phyloP scores from a whole-genome alignment of 441 rosid species.

The Manihot esculenta region DNA sequence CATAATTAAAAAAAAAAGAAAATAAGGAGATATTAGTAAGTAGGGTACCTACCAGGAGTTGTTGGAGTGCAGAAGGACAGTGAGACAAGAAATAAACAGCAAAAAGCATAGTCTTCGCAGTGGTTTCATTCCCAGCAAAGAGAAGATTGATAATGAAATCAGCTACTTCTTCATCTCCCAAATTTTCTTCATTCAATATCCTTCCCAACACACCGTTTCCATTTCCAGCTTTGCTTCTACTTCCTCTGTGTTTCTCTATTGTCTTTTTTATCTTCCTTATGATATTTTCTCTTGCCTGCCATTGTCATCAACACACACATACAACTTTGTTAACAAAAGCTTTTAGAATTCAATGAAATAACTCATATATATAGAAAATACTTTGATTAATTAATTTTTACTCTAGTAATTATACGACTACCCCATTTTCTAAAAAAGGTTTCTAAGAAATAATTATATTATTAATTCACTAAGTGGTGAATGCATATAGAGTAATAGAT shows the following conservation, averaged over 20 bases:
- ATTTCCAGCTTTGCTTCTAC: constrained; percentile 24
- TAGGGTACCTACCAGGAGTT: constrained; percentile 42
- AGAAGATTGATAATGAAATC: constrained; percentile 81
- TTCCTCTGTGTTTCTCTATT: constrained; percentile 32
- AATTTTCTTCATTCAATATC: constrained; percentile 60
- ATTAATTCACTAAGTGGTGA: too few relatives aligned
- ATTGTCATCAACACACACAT: too few relatives aligned
- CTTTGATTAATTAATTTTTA: too few relatives aligned
- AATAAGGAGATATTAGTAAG: background rate
- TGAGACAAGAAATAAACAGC: constrained; percentile 72
- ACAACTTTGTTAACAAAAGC: constrained; percentile 24
- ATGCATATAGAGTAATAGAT: too few relatives aligned
- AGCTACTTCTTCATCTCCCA: constrained; percentile 56
- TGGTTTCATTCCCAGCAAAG: constrained; percentile 90
- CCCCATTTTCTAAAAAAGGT: too few relatives aligned
- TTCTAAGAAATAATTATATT: too few relatives aligned
- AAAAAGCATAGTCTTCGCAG: constrained; percentile 80
- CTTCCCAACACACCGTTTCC: constrained; percentile 63
- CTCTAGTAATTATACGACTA: too few relatives aligned
- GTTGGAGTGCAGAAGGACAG: constrained; percentile 56
- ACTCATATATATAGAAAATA: too few relatives aligned
- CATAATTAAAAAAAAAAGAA: background rate
- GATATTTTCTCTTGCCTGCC: constrained; percentile 65
- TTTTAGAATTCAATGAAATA: too few relatives aligned
- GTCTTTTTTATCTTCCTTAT: constrained; percentile 58